A percentile compares a stretch with the other conserved stretches of the same genome.
These are phyloP conservation scores for Hamigera avellanea DNA, from an alignment of 495 filamentous ascomycete genomes.

Conservation along the genomic window DNA sequence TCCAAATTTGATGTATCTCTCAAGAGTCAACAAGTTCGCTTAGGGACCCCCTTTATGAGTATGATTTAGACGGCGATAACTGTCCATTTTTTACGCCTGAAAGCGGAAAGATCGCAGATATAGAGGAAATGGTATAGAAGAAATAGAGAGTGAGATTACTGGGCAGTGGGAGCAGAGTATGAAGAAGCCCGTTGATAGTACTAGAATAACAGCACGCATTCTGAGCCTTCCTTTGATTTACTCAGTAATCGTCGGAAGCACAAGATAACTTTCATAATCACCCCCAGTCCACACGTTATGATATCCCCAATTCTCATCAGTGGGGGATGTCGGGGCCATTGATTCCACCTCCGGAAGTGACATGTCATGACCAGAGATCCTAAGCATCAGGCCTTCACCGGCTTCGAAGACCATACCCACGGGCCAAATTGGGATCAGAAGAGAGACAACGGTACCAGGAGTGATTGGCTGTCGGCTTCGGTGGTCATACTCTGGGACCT, in stretches of 20 bases:
- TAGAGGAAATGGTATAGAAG: too few relatives aligned
- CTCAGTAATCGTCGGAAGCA: not conserved
- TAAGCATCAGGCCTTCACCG: slow-evolving; percentile 9
- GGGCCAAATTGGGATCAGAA: slow-evolving; percentile 11
- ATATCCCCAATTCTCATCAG: slow-evolving; percentile 7
- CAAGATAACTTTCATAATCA: slow-evolving; percentile 6
- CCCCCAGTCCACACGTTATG: slow-evolving; percentile 9
- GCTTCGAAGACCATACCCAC: slow-evolving; percentile 11
- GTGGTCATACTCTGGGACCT: slow-evolving; percentile 5
- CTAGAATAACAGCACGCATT: too few relatives aligned
- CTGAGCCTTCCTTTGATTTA: too few relatives aligned
- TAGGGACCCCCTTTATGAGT: too few relatives aligned
- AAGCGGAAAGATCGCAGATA: too few relatives aligned
- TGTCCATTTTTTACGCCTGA: too few relatives aligned
- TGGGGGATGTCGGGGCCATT: slow-evolving; percentile 1
- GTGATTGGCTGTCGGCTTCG: slow-evolving; percentile 2
- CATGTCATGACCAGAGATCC: slow-evolving; percentile 12
- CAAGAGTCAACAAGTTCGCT: too few relatives aligned
- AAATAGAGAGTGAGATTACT: too few relatives aligned
- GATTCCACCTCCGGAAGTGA: slow-evolving; percentile 7
- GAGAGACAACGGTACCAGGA: slow-evolving; percentile 1
- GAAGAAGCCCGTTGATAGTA: too few relatives aligned
- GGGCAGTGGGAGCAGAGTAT: too few relatives aligned
- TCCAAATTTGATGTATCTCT: too few relatives aligned
- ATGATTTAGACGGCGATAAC: too few relatives aligned